phyloP scores from a whole-genome alignment of 1,139 yeast genomes.

The Blastobotrys elegans region DNA sequence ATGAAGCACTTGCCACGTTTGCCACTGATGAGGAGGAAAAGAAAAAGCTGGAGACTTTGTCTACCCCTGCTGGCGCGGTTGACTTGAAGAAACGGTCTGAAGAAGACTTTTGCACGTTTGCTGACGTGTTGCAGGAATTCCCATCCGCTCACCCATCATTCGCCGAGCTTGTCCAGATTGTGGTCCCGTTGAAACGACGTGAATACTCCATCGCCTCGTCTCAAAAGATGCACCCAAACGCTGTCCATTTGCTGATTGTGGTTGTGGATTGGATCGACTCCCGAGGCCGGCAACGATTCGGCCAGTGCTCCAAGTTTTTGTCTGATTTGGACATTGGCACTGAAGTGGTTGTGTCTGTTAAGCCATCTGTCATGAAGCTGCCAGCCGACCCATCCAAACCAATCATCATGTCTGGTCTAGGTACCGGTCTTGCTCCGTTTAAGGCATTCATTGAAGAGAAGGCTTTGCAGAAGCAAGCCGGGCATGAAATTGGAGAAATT shows the following conservation, averaged over 20 bases:
- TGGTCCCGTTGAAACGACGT: slow-evolving; percentile 90
- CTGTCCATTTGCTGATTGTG: slow-evolving; percentile 85
- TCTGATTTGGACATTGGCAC: slow-evolving; percentile 75
- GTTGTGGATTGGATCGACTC: slow-evolving; percentile 96
- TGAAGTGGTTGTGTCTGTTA: slow-evolving; percentile 88
- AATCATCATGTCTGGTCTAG: slow-evolving; percentile 93
- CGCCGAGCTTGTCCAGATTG: slow-evolving; percentile 61
- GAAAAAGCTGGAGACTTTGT: slow-evolving; percentile 55
- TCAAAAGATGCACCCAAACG: slow-evolving; percentile 85
- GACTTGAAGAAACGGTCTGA: slow-evolving; percentile 84
- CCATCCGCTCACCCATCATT: slow-evolving; percentile 78
- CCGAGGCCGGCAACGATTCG: slow-evolving; percentile 80
- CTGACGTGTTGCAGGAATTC: slow-evolving; percentile 77
- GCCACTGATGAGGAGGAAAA: slow-evolving; percentile 69
- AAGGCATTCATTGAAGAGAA: slow-evolving; percentile 96
- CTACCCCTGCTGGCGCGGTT: slow-evolving; percentile 77
- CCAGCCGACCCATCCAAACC: slow-evolving; percentile 88
- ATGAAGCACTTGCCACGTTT: slow-evolving; percentile 70
- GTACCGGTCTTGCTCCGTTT: slow-evolving; percentile 98
- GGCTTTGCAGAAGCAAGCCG: slow-evolving; percentile 88
- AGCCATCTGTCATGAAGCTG: slow-evolving; percentile 95
- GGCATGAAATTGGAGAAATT: slow-evolving; percentile 82
- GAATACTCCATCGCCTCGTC: slow-evolving; percentile 99
- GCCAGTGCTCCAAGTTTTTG: slow-evolving; percentile 90
- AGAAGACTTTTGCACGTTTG: slow-evolving; percentile 73